phyloP scores from a whole-genome alignment of 352 stramenopile genomes.

The Lagenidium sp. region DNA sequence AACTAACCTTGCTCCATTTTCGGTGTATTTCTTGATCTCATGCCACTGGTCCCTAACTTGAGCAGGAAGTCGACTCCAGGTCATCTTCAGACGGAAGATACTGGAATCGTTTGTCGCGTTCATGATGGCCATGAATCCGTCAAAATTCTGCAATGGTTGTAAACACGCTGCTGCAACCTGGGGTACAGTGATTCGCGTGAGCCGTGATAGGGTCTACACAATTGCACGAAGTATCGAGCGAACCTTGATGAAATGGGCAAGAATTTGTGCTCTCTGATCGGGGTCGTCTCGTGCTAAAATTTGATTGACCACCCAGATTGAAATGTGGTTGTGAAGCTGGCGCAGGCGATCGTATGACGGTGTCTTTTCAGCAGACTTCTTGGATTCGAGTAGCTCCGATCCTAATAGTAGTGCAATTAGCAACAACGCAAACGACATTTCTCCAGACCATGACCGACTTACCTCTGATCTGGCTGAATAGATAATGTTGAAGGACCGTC shows the following conservation, averaged over 20 bases:
- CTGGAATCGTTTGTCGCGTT: constrained; percentile 85
- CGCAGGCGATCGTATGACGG: constrained; percentile 76
- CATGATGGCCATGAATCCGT: constrained; percentile 88
- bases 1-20: constrained; percentile 58
- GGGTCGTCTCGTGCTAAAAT: constrained; percentile 69
- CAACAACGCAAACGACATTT: too few species aligned
- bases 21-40: constrained; percentile 71
- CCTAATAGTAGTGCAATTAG: too few species aligned
- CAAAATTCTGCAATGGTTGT: constrained; percentile 75
- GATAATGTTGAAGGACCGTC: constrained; percentile 79
- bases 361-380: constrained; percentile 67
- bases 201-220: too few species aligned
- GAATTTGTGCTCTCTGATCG: constrained; percentile 69
- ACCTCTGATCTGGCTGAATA: constrained; percentile 86
- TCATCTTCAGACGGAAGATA: constrained; percentile 83
- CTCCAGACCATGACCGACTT: too few species aligned
- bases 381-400: constrained; percentile 68
- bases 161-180: constrained; percentile 67
- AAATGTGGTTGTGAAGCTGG: constrained; percentile 81
- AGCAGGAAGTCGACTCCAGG: constrained; percentile 58
- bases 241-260: constrained; percentile 81
- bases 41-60: constrained; percentile 76
- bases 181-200: too few species aligned
- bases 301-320: constrained; percentile 78
- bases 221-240: background rate